Evolutionary conservation across 2,329 filamentous ascomycete species (phyloP), one percentile per base, ranked within the genome.

Genomic region (Aspergillus tubingensis): DNA sequence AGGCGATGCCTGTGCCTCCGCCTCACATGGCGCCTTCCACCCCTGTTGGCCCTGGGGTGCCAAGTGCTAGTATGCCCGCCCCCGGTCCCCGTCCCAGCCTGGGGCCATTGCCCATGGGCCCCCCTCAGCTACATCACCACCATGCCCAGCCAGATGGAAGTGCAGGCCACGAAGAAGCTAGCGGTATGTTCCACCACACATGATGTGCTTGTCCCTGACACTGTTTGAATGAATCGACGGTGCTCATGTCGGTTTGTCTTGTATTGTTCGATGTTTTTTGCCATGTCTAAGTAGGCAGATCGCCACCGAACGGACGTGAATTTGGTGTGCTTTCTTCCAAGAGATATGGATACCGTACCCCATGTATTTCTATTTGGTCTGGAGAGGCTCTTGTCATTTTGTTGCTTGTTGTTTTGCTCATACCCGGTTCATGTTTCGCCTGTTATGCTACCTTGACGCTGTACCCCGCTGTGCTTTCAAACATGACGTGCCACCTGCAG

Each of bases 171-270:
- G 90, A 93, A 74, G 92, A 88, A 77, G 85, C 95, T 86, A 92
- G 92, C 88, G 92, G 92, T 96, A 96, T 96, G 92, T 96, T 93
- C 84, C 89, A 92, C 85, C 91, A 92, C 84, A 91, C 95, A 88
- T 95, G 87, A 91, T 71, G 61, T 63, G 58, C 64, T 66, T 62
- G 51, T 59, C 62, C 57, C 36, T 64, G 21, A 58, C 58, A 57
- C 62, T 38, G 19, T 54, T 58, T 51, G 41, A 15, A 39, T 52
- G 48, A 38, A 54, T 13, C 53, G 21, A 54, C 51, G 58, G 52
- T 62, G 50, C 54, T 41, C 49, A 38, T 62, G 41, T 67, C 36
- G 50, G 36, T 39, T 55, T 50, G 57, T 62, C 67, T 57, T 70
- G 50, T 65, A 62, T 47, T 56, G 47, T 62, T 58, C 43, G 39